Conservation (phyloP, 2,329 filamentous ascomycete species). For the Xylariales sp. region DNA sequence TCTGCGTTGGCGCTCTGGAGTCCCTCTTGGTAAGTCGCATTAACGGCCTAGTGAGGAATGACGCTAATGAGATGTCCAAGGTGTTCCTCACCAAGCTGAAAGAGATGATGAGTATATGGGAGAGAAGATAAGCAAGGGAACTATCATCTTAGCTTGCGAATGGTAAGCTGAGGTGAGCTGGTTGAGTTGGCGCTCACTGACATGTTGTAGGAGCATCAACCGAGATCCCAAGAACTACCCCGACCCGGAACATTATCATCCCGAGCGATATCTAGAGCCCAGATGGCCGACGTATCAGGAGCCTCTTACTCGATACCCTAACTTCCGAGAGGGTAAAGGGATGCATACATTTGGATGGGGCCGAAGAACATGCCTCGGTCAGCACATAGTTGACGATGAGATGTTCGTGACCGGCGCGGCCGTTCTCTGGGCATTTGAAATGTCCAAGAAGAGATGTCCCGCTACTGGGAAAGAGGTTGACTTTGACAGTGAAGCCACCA, state of each 20-base stretch:
- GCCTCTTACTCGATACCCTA: constrained; percentile 58
- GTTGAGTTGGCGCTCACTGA: neutral
- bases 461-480: constrained; percentile 36
- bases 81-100: constrained; percentile 46
- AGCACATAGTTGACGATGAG: constrained; percentile 58
- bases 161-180: constrained; percentile 30
- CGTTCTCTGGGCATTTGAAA: constrained; percentile 46
- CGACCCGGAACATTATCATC: constrained; percentile 57
- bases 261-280: constrained; percentile 59
- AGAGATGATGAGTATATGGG: constrained; percentile 41
- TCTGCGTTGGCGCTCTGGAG: constrained; percentile 52
- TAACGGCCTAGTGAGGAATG: neutral
- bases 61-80: constrained; percentile 16
- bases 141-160: constrained; percentile 45
- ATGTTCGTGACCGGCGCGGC: constrained; percentile 45
- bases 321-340: constrained; percentile 51
- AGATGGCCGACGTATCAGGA: constrained; percentile 61
- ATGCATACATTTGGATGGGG: constrained; percentile 64
- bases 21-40: constrained; percentile 39
- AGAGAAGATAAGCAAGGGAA: constrained; percentile 43
- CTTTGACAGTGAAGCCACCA: constrained; percentile 46
- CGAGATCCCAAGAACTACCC: constrained; percentile 56
- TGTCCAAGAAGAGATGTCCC: constrained; percentile 35
- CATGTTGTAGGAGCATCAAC: constrained; percentile 44
- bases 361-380: constrained; percentile 57